Evolutionary conservation across 306 rosid species (phyloP), one percentile per base, ranked within the genome.

Genomic region (Erythrophleum fordii): DNA sequence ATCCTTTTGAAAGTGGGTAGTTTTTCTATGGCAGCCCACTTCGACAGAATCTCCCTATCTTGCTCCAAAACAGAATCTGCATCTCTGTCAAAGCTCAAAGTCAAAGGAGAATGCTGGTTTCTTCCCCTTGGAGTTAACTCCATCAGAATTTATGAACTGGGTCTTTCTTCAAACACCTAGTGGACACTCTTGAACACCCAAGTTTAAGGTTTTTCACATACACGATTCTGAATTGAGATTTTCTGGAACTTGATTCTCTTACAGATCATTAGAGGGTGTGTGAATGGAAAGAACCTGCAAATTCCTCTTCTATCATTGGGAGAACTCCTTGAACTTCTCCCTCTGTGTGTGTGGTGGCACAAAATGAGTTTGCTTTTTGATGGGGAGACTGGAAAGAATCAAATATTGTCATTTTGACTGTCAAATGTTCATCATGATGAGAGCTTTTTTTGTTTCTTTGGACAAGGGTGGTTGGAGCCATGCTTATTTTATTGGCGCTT

Each of bases 11-110:
- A 88, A 81, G 91, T 88, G 2, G 91, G 91, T 0, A 88, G 53
- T 60, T 78, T 85, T 69, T 88, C 89, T 4, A 88, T 88, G 2
- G 91, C 87, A 71, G 91, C 91, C 91, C 91, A 88, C 74, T 85
- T 79, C 31, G 80, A 82, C 64, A 78, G 86, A 52, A 88, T 84
- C 60, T 88, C 88, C 73, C 67, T 82, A 45, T 88, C 86, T 84
- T 88, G 86, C 79, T 88, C 91, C 51, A 88, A 81, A 72, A 81
- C 81, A 9, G 88, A 83, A 69, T 88, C 91, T 44, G 88, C 89
- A 67, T 77, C 88, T 45, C 86, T 86, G 5, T 87, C 88, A 77
- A 82, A 62, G 69, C 61, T 85, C 78, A 85, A 52, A 7, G 74
- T 85, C 78, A 85, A 60, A 5, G 77, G 84, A 37, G 78, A 88